These are phyloP conservation scores for Lupinus albus DNA, from an alignment of 306 rosid genomes.

Conservation along the genomic window DNA sequence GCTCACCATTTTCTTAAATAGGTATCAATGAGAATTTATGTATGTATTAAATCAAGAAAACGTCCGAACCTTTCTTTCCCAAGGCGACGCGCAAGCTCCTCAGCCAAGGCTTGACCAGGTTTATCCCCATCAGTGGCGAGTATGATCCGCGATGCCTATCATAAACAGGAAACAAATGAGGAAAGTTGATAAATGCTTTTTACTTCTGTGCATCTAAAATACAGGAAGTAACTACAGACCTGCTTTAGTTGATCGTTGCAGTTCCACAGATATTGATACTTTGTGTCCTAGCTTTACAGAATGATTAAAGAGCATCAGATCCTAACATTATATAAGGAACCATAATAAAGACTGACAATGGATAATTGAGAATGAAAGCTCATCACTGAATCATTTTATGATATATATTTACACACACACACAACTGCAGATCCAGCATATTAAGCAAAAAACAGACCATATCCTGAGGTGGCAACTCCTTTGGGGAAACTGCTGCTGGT, in stretches of 20 bases:
- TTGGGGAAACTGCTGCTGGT: constrained; percentile 69
- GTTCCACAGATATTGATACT: constrained; percentile 95
- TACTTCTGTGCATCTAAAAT: constrained; percentile 21
- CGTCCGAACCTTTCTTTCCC: constrained; percentile 79
- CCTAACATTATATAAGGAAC: constrained; percentile 33
- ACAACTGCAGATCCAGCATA: not conserved
- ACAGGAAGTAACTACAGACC: constrained; percentile 53
- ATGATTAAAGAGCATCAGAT: constrained; percentile 58
- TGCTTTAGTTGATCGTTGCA: constrained; percentile 72
- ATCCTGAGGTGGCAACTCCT: constrained; percentile 69
- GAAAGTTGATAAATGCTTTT: constrained; percentile 23
- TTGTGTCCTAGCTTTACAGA: constrained; percentile 85
- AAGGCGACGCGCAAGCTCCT: constrained; percentile 96
- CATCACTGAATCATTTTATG: constrained; percentile 2
- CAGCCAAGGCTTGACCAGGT: constrained; percentile 98
- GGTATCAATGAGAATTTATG: constrained; percentile 17
- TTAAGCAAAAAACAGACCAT: constrained; percentile 57
- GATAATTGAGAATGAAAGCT: constrained; percentile 5
- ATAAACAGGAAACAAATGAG: constrained; percentile 31
- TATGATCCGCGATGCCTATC: constrained; percentile 82
- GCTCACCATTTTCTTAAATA: constrained; percentile 20
- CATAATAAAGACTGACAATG: constrained; percentile 2
- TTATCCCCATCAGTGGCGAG: constrained; percentile 94
- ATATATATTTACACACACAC: not conserved
- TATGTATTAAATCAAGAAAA: constrained; percentile 28